phyloP scores from a whole-genome alignment of 2,329 filamentous ascomycete genomes.

The Thyridium curvatum region DNA sequence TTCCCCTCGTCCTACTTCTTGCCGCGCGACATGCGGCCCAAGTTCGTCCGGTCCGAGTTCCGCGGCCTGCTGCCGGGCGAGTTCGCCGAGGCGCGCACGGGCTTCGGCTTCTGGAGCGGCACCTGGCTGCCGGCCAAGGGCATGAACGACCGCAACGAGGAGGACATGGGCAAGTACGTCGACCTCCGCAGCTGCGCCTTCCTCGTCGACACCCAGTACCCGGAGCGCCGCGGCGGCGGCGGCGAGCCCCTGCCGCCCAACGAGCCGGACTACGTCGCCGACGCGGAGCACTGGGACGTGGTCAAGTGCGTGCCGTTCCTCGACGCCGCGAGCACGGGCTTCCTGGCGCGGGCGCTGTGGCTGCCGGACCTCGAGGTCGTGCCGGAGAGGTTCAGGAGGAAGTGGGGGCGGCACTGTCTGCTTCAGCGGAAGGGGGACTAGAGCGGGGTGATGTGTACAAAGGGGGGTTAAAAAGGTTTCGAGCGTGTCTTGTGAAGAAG shows the following conservation, averaged over 20 bases:
- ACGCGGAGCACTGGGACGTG: conserved; percentile 70
- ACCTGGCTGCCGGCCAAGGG: conserved; percentile 76
- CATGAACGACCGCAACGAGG: conserved; percentile 87
- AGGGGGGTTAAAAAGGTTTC: too few species aligned
- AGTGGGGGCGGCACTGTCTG: conserved; percentile 87
- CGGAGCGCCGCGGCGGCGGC: conserved; percentile 35
- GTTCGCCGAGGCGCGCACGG: conserved; percentile 67
- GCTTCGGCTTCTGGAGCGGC: conserved; percentile 72
- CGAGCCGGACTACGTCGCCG: conserved; percentile 75
- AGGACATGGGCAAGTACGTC: conserved; percentile 82
- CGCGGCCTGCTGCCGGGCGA: conserved; percentile 82
- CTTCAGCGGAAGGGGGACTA: conserved; percentile 47
- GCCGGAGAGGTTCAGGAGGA: conserved; percentile 62
- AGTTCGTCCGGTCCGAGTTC: conserved; percentile 90
- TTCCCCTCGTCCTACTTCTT: conserved; percentile 93
- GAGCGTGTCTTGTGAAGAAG: too few species aligned
- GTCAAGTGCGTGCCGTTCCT: conserved; percentile 74
- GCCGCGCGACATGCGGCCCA: conserved; percentile 74
- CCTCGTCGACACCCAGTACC: conserved; percentile 81
- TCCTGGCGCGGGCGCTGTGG: conserved; percentile 75
- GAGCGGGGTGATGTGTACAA: conserved; percentile 4
- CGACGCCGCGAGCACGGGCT: conserved; percentile 67
- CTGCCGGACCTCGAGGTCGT: conserved; percentile 66
- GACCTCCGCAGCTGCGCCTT: conserved; percentile 72
- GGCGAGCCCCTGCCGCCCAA: conserved; percentile 44